These are phyloP conservation scores for Botryotinia convoluta DNA, from an alignment of 2,329 filamentous ascomycete species.

Conservation along the genomic window DNA sequence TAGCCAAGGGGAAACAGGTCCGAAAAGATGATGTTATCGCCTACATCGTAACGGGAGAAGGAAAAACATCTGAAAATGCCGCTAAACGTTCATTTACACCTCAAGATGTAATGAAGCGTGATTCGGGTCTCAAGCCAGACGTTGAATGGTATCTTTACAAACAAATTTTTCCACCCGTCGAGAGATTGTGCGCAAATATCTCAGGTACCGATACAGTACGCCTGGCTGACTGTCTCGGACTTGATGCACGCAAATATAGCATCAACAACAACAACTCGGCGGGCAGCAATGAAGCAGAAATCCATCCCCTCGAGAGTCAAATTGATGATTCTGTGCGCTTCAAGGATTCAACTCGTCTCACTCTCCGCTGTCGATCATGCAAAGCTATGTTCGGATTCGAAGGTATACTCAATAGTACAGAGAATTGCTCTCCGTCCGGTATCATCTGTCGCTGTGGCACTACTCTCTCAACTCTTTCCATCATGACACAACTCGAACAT, in stretches of 20 bases:
- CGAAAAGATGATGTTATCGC: slow-evolving; percentile 95
- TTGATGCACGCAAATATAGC: slow-evolving; percentile 85
- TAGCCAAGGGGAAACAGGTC: slow-evolving; percentile 80
- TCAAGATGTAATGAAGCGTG: slow-evolving; percentile 77
- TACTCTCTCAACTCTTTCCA: slow-evolving; percentile 64
- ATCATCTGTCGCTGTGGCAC: slow-evolving; percentile 71
- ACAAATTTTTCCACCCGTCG: slow-evolving; percentile 96
- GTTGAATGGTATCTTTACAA: slow-evolving; percentile 98
- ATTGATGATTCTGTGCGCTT: slow-evolving; percentile 91
- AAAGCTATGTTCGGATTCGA: slow-evolving; percentile 71
- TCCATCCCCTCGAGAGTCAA: slow-evolving; percentile 90
- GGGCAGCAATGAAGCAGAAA: slow-evolving; percentile 61
- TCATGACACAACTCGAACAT: slow-evolving; percentile 84
- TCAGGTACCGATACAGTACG: slow-evolving; percentile 85
- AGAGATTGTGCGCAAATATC: slow-evolving; percentile 95
- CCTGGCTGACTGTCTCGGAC: slow-evolving; percentile 87
- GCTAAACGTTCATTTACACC: slow-evolving; percentile 88
- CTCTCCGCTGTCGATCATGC: slow-evolving; percentile 79
- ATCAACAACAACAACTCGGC: slow-evolving; percentile 57
- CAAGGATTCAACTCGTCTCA: slow-evolving; percentile 72
- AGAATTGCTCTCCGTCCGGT: slow-evolving; percentile 68
- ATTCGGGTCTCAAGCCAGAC: slow-evolving; percentile 75
- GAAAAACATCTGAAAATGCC: slow-evolving; percentile 61
- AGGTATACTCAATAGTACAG: slow-evolving; percentile 61
- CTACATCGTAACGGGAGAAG: slow-evolving; percentile 84